Evolutionary conservation across 2,329 filamentous ascomycete genomes (phyloP), one percentile per base, ranked within the genome.

Genomic region (Verticillium nubilum): DNA sequence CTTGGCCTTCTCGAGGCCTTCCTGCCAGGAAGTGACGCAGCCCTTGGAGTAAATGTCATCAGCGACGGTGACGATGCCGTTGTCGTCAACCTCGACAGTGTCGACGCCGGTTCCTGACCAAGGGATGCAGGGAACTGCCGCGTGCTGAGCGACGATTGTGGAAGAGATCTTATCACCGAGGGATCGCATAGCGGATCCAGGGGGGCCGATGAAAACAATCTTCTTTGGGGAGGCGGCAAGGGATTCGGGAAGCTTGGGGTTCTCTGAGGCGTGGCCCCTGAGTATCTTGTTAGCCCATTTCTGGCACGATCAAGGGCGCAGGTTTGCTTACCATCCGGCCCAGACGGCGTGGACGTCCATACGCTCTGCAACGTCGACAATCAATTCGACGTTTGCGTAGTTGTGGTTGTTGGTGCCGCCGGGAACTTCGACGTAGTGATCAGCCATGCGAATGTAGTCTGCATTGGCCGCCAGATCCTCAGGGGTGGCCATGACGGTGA

Each of bases 331-430:
- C 93, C 95, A 99, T 83, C 95, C 95, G 68, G 95, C 95, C 95
- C 95, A 99, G 17, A 99, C 95, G 61, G 95, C 95, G 72, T 99
- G 95, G 62, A 99, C 95, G 69, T 94, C 87, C 92, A 97, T 98
- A 64, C 95, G 92, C 83, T 99, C 95, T 27, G 95, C 95, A 73
- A 99, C 87, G 80, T 99, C 95, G 66, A 99, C 95, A 76, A 99
- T 99, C 73, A 99, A 84, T 80, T 99, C 95, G 62, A 99, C 95
- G 74, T 99, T 99, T 79, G 95, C 95, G 78, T 99, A 99, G 79
- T 99, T 99, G 88, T 99, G 97, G 85, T 99, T 99, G 82, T 99
- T 99, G 63, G 95, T 99, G 72, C 95, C 95, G 72, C 95, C 95
- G 33, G 95, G 95, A 63, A 99, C 94, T 80, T 99, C 95, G 68